These are phyloP conservation scores for Bipolaris sorokiniana DNA, from an alignment of 2,329 filamentous ascomycete genomes.

Conservation along the genomic window DNA sequence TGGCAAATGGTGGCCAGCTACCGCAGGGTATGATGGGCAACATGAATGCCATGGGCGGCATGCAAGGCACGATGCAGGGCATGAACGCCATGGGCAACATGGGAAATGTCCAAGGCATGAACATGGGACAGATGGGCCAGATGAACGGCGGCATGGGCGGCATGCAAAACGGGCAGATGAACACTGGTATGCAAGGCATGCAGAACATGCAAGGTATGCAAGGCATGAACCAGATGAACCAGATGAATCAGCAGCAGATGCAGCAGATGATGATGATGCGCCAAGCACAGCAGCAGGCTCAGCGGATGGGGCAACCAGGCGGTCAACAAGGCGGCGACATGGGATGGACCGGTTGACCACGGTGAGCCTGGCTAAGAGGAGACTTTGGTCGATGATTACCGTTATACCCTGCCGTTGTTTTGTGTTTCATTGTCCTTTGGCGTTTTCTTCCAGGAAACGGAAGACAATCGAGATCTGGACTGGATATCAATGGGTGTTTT, in stretches of 20 bases:
- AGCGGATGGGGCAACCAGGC: conserved; percentile 31
- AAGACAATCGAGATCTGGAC: neutral
- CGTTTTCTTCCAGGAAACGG: neutral
- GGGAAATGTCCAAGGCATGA: conserved; percentile 24
- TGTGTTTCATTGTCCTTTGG: neutral
- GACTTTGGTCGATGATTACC: neutral
- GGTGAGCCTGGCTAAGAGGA: neutral
- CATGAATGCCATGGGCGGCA: conserved; percentile 28
- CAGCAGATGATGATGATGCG: conserved; percentile 46
- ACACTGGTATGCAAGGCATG: conserved; percentile 28
- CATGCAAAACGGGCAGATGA: conserved; percentile 26
- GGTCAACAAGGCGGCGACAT: conserved; percentile 33
- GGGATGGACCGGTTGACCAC: conserved; percentile 32
- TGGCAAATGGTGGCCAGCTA: conserved; percentile 39
- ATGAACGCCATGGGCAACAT: conserved; percentile 37
- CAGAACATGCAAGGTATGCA: conserved; percentile 29
- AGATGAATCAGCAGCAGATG: conserved; percentile 42
- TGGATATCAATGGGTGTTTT: conserved; percentile 4
- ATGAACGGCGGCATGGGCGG: conserved; percentile 23
- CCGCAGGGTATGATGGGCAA: conserved; percentile 39
- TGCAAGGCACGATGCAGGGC: conserved; percentile 34
- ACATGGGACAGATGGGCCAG: conserved; percentile 19
- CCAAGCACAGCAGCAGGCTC: conserved; percentile 38
- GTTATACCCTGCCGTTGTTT: neutral
- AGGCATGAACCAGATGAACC: conserved; percentile 22